These are phyloP conservation scores for Moringa oleifera DNA, from an alignment of 345 rosid species.

Conservation along the genomic window DNA sequence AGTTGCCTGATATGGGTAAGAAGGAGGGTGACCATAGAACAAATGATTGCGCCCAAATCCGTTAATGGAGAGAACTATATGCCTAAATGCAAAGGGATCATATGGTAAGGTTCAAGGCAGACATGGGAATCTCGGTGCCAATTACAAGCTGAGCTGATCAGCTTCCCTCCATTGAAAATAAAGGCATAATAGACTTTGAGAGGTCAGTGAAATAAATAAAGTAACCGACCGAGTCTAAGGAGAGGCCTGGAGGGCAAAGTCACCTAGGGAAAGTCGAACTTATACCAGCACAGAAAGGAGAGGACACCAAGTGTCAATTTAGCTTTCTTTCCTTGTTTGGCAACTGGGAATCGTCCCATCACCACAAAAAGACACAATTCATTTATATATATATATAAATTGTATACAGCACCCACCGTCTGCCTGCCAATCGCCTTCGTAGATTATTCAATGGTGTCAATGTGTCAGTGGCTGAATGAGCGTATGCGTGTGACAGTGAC, in stretches of 20 bases:
- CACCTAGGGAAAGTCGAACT: constrained; percentile 56
- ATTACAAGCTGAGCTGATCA: too few species aligned
- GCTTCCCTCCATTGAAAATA: too few species aligned
- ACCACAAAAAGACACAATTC: constrained; percentile 16
- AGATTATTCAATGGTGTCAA: not conserved
- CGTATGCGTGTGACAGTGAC: constrained; percentile 46
- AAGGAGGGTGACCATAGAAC: constrained; percentile 19
- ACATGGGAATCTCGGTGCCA: constrained; percentile 22
- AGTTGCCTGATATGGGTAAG: constrained; percentile 24
- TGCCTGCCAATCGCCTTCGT: constrained; percentile 3
- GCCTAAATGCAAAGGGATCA: not conserved
- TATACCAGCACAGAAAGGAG: constrained; percentile 61
- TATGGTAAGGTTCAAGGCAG: not conserved
- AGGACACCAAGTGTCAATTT: constrained; percentile 35
- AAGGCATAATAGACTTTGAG: too few species aligned
- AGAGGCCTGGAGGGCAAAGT: constrained; percentile 28
- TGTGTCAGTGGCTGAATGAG: not conserved
- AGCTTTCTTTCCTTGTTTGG: constrained; percentile 49
- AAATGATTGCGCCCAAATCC: constrained; percentile 36
- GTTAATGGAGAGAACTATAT: constrained; percentile 30
- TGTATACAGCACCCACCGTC: too few species aligned
- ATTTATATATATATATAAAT: too few species aligned
- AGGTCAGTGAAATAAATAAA: too few species aligned
- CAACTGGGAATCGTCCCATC: constrained; percentile 72
- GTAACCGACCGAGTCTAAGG: constrained; percentile 12